These are phyloP conservation scores for Colletotrichum orchidophilum DNA, from an alignment of 2,329 filamentous ascomycete genomes.

Conservation along the genomic window DNA sequence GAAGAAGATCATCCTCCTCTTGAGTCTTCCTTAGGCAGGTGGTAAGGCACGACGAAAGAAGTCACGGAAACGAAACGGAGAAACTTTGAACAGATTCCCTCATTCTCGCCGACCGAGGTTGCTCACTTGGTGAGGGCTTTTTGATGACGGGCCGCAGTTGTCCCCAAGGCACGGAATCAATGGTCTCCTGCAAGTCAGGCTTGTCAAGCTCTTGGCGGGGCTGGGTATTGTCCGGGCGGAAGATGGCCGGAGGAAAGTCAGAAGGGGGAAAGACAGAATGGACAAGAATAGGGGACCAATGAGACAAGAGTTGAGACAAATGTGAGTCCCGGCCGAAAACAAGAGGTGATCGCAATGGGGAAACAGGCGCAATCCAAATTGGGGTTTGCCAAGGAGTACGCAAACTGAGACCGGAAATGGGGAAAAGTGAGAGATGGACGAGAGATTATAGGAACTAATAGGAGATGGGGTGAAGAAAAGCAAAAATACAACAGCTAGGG, in stretches of 20 bases:
- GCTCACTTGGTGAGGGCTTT: neutral
- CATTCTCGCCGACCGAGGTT: neutral
- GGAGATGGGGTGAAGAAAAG: neutral
- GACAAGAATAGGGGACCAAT: neutral
- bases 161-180: neutral
- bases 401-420: neutral
- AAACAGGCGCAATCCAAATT: neutral
- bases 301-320: neutral
- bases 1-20: neutral
- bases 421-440: neutral
- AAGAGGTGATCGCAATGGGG: neutral
- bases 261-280: neutral
- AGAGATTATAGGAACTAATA: neutral
- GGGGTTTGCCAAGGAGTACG: neutral
- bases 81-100: neutral
- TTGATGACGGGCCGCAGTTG: neutral
- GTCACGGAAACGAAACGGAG: neutral
- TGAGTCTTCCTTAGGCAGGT: too few species aligned
- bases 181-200: constrained; percentile 13
- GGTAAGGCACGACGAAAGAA: too few species aligned
- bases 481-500: neutral
- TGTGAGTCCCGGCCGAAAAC: neutral
- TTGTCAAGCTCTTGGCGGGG: constrained; percentile 7
- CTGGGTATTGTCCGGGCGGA: neutral
- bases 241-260: neutral